Evolutionary conservation across 345 rosid genomes (phyloP).

Genomic region (Noccaea caerulescens): DNA sequence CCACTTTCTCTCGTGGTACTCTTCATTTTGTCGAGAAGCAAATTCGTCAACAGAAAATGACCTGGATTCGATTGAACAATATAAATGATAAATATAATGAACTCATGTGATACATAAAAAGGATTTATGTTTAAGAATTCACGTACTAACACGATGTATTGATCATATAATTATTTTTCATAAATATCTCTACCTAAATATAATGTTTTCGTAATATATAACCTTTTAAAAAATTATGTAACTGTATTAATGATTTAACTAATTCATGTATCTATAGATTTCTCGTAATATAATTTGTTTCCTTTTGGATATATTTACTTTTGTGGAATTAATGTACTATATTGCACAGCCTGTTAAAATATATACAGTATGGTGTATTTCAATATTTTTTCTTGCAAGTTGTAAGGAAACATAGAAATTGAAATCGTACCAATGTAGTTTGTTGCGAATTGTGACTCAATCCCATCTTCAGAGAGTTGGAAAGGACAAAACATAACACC

Average conservation of each 20-base stretch:
- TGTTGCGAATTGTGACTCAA: conserved; percentile 78
- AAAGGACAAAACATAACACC: conserved; percentile 87
- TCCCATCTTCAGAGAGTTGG: conserved; percentile 73
- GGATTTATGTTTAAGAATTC: background rate
- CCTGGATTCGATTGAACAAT: conserved; percentile 51
- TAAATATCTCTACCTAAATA: background rate
- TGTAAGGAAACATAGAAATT: background rate
- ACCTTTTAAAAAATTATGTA: too few relatives aligned
- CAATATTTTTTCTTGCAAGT: conserved; percentile 1
- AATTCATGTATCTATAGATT: too few relatives aligned
- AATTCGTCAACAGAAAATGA: conserved; percentile 83
- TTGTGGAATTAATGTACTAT: too few relatives aligned
- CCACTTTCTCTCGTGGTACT: conserved; percentile 58
- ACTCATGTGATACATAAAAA: too few relatives aligned
- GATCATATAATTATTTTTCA: background rate
- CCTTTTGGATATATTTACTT: too few relatives aligned
- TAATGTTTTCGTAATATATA: too few relatives aligned
- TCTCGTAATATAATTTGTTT: too few relatives aligned
- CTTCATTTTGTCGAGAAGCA: conserved; percentile 86
- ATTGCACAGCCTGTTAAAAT: too few relatives aligned
- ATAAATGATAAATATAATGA: background rate
- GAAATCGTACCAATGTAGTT: conserved; percentile 65
- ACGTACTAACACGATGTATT: conserved; percentile 5
- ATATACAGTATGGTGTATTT: background rate
- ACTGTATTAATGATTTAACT: too few relatives aligned